Evolutionary conservation across 176 grass and related monocot genomes (phyloP).

Genomic region (Ensete glaucum): DNA sequence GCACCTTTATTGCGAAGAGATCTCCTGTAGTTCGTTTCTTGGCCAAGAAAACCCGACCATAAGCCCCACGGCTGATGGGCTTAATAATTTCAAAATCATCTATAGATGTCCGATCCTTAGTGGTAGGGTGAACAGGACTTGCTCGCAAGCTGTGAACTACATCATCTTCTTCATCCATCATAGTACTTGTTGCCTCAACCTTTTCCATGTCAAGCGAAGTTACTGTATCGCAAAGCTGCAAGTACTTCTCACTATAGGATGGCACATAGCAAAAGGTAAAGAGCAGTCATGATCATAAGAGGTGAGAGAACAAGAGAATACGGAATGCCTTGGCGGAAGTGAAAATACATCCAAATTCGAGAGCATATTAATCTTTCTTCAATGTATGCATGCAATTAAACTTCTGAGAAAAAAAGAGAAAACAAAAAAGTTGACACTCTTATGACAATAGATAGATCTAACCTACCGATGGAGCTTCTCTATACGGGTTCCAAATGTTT

Average conservation of each 20-base stretch:
- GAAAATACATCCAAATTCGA: background rate
- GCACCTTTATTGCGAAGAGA: conserved; percentile 99
- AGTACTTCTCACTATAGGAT: conserved; percentile 78
- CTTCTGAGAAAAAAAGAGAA: background rate
- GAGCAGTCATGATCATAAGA: background rate
- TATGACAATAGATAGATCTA: conserved; percentile 4
- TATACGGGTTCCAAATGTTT: conserved; percentile 96
- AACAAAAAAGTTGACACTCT: background rate
- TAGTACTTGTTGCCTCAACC: conserved; percentile 67
- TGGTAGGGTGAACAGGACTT: conserved; percentile 75
- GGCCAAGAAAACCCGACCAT: conserved; percentile 95
- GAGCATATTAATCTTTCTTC: background rate
- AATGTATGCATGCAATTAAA: background rate
- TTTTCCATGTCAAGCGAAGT: conserved; percentile 60
- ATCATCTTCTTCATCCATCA: conserved; percentile 99
- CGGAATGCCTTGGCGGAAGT: background rate
- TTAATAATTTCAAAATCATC: conserved; percentile 99
- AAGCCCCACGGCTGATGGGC: conserved; percentile 96
- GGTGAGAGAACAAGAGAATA: background rate
- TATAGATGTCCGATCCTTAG: conserved; percentile 95
- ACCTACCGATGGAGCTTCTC: conserved; percentile 94
- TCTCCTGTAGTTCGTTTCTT: conserved; percentile 99
- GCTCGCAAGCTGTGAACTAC: conserved; percentile 86
- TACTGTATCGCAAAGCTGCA: conserved; percentile 91
- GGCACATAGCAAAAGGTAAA: conserved; percentile 15